phyloP scores from a whole-genome alignment of 306 rosid genomes.

The Neltuma alba region DNA sequence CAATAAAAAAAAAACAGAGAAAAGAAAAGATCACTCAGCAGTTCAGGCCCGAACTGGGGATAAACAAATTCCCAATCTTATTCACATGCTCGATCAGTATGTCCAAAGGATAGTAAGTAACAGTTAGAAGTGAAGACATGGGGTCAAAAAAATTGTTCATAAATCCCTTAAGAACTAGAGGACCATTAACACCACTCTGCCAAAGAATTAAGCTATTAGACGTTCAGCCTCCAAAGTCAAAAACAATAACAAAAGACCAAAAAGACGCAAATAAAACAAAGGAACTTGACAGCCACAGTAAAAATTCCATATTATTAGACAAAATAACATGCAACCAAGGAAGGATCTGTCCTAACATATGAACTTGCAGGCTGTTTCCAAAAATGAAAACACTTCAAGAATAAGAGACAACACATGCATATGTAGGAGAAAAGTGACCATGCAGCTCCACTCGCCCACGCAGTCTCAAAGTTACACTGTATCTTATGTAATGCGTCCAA shows the following conservation, averaged over 20 bases:
- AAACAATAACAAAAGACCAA: conserved; percentile 15
- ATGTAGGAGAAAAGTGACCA: not conserved
- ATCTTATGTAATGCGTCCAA: not conserved
- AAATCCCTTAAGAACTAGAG: not conserved
- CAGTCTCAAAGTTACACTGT: not conserved
- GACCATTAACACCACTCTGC: not conserved
- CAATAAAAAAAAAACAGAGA: too few species aligned
- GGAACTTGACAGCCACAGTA: not conserved
- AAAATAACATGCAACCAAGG: not conserved
- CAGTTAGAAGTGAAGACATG: not conserved
- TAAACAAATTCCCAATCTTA: not conserved
- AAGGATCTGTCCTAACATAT: not conserved
- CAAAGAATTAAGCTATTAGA: conserved; percentile 3
- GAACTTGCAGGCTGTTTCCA: not conserved
- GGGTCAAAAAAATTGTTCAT: not conserved
- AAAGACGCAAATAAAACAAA: not conserved
- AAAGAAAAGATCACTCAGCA: not conserved
- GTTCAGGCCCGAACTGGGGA: not conserved
- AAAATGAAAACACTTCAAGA: conserved; percentile 8
- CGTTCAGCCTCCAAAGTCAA: conserved; percentile 17
- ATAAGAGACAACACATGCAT: not conserved
- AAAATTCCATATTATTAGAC: conserved; percentile 13
- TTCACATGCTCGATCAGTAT: not conserved
- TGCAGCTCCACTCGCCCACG: not conserved
- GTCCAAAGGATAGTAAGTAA: not conserved